Evolutionary conservation across 106 monocot species (phyloP).

Genomic region (Gastrodia elata): DNA sequence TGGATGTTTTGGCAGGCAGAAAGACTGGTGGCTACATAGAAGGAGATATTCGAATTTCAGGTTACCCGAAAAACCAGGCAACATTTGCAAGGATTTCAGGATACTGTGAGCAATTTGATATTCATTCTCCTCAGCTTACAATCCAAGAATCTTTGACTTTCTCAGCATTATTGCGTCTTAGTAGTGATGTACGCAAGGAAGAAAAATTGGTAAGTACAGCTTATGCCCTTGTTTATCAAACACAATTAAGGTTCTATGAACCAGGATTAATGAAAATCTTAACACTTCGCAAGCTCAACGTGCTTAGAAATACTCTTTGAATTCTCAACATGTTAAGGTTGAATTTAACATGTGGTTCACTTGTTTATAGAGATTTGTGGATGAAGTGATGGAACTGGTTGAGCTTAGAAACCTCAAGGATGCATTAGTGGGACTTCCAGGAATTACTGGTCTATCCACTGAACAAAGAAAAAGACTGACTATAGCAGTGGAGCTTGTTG

Average conservation of each 20-base stretch:
- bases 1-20: constrained; percentile 76
- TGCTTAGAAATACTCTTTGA: background rate
- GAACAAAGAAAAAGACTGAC: constrained; percentile 65
- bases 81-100: constrained; percentile 71
- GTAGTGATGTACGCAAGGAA: constrained; percentile 29
- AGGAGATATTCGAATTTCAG: constrained; percentile 55
- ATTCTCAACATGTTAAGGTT: background rate
- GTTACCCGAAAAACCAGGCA: constrained; percentile 48
- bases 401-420: constrained; percentile 45
- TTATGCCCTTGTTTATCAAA: background rate
- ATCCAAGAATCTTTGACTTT: constrained; percentile 53
- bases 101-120: constrained; percentile 71
- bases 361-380: constrained; percentile 30
- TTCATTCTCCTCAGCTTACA: constrained; percentile 65
- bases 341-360: background rate
- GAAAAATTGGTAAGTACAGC: constrained; percentile 22
- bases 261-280: background rate
- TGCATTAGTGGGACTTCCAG: constrained; percentile 52
- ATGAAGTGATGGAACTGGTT: constrained; percentile 51
- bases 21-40: constrained; percentile 68
- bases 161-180: constrained; percentile 60
- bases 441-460: constrained; percentile 43
- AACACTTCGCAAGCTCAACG: background rate
- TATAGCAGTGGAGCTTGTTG: constrained; percentile 52
- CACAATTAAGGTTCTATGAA: background rate